Base-by-base conservation (phyloP, 73 alveolate genomes). In the Effrenium voratum region DNA sequence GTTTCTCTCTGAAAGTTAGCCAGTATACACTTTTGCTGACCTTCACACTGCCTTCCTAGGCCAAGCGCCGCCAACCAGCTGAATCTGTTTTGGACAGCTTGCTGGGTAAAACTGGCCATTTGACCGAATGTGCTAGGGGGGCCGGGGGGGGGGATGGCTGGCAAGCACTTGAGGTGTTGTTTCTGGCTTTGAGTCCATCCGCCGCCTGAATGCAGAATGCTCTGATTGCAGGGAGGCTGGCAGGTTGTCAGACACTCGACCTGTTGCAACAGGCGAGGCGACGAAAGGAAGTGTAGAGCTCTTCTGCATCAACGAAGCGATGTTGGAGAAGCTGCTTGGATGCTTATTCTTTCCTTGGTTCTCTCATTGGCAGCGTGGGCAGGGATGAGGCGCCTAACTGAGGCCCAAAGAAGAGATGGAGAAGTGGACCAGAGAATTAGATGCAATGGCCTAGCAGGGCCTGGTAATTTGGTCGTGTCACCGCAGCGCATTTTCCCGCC, bases 381-480 rank as follows among this genome's bases (percentile, higher is more conserved):
- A 57, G 72, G 28, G 72, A 30, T 32, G 47, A 24, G 38, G 45
- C 83, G 44, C 19, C 44, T 72, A 43, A 22, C 43, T 79, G 68
- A 87, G 95, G 95, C 95, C 95, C 41, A 70, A 63, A 40, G 95
- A 87, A 40, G 95, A 87, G 73, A 87, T 87, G 95, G 72, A 60
- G 95, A 87, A 87, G 76, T 87, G 95, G 95, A 87, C 95, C 49
- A 87, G 59, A 36, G 95, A 60, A n/a, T 63, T 87, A 84, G 95
- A 87, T 66, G 76, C 95, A 46, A 87, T 87, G 95, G 76, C 41
- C 70, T 60, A 47, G 55, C n/a, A n/a, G n/a, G n/a, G n/a, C n/a
- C n/a, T n/a, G n/a, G n/a, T n/a, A n/a, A n/a, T n/a, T n/a, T n/a
- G n/a, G n/a, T n/a, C n/a, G n/a, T n/a, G n/a, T n/a, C n/a, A n/a